Evolutionary conservation across 306 rosid species (phyloP), one percentile per base, ranked within the genome.

Genomic region (Vigna hirtella): DNA sequence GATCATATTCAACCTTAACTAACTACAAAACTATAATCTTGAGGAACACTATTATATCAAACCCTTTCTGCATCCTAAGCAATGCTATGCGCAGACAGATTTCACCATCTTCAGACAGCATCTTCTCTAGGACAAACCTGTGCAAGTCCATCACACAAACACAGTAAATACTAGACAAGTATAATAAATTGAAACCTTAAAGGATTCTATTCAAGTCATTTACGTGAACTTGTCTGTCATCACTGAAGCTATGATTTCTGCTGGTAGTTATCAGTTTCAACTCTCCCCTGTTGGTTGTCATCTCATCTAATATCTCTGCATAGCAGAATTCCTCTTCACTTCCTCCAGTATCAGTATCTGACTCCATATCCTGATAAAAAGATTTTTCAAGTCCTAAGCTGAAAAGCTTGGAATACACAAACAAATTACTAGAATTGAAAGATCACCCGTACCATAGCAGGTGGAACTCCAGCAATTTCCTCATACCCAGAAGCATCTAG

Each of bases 401-500:
- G 28, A 61, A 63, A 32, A 71, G 3, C 79, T n/a, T 36, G 24
- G 48, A 73, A 13, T 47, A 30, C 5, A 30, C 34, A 30, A 30
- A 30, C 34, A 30, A 30, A 30, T 30, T 30, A 30, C 34, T 30
- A 30, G 34, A 30, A 30, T 30, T 30, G 76, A 55, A 77, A 8
- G 22, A 57, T 73, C 22, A 59, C 30, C 36, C 47, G 2, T 66
- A 86, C 90, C 87, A 16, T 58, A 28, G 30, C 58, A 18, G 17
- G 72, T 3, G 90, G 88, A 64, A 85, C 80, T 38, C 97, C 93
- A 1, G 74, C 51, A 40, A 92, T 64, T 87, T 94, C 97, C 88
- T 94, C 97, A 18, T 90, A 94, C 58, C 88, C 98, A n/a, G 95
- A 89, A 65, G 97, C 93, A 77, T 94, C 97, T 14, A 94, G 90